Evolutionary conservation across 768 basidiomycete species (phyloP), one percentile per base, ranked within the genome.

Genomic region (Leucocoprinus birnbaumii): DNA sequence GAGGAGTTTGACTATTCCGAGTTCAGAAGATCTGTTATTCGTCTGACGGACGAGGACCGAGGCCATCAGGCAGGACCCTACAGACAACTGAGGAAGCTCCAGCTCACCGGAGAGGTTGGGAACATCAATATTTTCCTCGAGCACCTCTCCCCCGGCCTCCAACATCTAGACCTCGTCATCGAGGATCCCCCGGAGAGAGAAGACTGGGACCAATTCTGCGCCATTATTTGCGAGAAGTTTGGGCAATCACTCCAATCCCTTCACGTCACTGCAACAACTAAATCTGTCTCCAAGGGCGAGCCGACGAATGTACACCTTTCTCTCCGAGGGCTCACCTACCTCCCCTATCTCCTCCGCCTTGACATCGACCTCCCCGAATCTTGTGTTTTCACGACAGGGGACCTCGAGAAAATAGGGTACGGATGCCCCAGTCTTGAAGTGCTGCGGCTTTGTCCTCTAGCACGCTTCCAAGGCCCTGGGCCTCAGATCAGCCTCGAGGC

Each of bases 301-400:
- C 76, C 81, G 21, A 77, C 85, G 11, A 74, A 80, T 45, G 77
- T 75, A 26, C 80, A 79, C 54, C 80, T 91, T 22, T 79, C 86
- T 16, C 75, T 91, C 50, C 80, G 84, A 58, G 70, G 80, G 55
- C 67, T 91, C 22, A 70, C 72, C 18, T 71, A 71, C 40, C 74
- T 91, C 26, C 79, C 81, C 21, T 68, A 66, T 40, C 75, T 91
- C 53, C 63, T 71, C 26, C 80, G 83, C n/a, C 73, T 91, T 44
- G 87, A 89, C 35, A 78, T 91, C 53, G 89, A 91, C 65, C 84
- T 91, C 55, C 87, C 89, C 11, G 87, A 90, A 65, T 89, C 87
- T 3, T 75, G 83, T 51, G 70, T 87, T 54, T 85, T 91, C 69
- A 73, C 76, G 51, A 76, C 82, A 24, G 67, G 73, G 48, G 89